Evolutionary conservation across 805 yeast genomes (phyloP).

Genomic region (Ogataea chonburiensis): DNA sequence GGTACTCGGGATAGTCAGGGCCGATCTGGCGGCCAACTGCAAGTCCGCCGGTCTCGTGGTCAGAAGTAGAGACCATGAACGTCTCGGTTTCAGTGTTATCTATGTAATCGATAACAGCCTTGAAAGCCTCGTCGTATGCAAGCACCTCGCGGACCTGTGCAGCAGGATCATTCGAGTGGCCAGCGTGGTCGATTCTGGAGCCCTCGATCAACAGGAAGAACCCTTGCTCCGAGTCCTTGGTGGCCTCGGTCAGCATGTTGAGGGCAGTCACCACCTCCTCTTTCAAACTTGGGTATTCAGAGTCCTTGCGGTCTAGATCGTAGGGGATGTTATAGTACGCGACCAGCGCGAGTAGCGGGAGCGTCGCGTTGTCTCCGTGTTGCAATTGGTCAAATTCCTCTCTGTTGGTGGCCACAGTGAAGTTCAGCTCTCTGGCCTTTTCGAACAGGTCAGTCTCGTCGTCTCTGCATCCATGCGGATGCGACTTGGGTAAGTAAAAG

Average conservation of each 20-base stretch:
- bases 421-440: conserved; percentile 60
- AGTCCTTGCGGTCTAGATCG: conserved; percentile 69
- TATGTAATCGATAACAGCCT: conserved; percentile 69
- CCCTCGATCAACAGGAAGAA: conserved; percentile 89
- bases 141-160: conserved; percentile 90
- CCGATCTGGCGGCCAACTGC: conserved; percentile 80
- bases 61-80: conserved; percentile 77
- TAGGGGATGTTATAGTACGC: conserved; percentile 81
- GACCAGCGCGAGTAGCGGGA: conserved; percentile 77
- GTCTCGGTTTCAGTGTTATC: conserved; percentile 72
- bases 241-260: conserved; percentile 61
- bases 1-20: conserved; percentile 72
- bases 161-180: conserved; percentile 91
- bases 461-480: conserved; percentile 62
- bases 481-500: conserved; percentile 59
- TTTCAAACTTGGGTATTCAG: conserved; percentile 68
- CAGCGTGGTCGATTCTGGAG: conserved; percentile 92
- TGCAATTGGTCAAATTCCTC: conserved; percentile 55
- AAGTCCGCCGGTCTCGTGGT: conserved; percentile 95
- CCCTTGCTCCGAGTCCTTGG: conserved; percentile 73
- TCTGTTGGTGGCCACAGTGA: conserved; percentile 62
- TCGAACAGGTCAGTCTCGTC: conserved; percentile 69
- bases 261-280: conserved; percentile 79
- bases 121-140: conserved; percentile 81
- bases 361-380: conserved; percentile 57